Base-by-base conservation (phyloP, 1,139 yeast species). In the Zygoascus meyerae region DNA sequence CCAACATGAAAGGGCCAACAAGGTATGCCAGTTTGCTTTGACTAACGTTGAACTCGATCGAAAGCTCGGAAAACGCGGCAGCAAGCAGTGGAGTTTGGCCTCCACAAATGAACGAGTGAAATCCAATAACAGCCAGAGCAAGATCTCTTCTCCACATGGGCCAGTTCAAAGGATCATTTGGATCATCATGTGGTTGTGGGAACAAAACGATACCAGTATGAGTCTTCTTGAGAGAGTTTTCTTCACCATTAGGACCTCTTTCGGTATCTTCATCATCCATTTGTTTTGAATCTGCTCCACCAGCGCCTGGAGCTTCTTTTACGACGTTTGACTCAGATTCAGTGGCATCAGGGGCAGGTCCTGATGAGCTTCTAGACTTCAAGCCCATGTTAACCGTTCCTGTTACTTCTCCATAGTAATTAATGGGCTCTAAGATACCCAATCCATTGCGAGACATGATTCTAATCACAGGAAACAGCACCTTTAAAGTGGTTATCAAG, bases 121-220 rank as follows among this genome's bases (percentile, higher is more conserved):
- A 73, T 2, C 84, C 83, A 41, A 79, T 72, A 32, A 74, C 73
- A 17, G 70, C 55, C 44, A 79, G 64, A 18, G 82, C 77, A 46
- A 77, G 52, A 53, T 79, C 84, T 36, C 83, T 66, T 40, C 76
- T 68, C 79, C 81, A 77, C 5, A 73, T 58, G 1, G 83, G 82
- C 87, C 86, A 81, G 59, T 83, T 83, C 42, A 83, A 67, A 0
- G 92, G 92, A 58, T 83, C 92, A 59, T 84, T 83, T 12, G 85
- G 82, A 39, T 83, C 75, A 55, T 82, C 83, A 26, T 83, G 81
- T 4, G 92, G 92, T 62, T 84, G 90, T 1, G 92, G 92, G 48
- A 77, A 72, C 42, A 83, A 66, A 30, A 84, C 75, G 33, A 83
- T 71, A 1, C 86, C 86, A 4, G 65, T 64, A 34, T 68, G 62